Conservation (phyloP, 192 early-diverging fungal species). For the Pilaira anomala region DNA sequence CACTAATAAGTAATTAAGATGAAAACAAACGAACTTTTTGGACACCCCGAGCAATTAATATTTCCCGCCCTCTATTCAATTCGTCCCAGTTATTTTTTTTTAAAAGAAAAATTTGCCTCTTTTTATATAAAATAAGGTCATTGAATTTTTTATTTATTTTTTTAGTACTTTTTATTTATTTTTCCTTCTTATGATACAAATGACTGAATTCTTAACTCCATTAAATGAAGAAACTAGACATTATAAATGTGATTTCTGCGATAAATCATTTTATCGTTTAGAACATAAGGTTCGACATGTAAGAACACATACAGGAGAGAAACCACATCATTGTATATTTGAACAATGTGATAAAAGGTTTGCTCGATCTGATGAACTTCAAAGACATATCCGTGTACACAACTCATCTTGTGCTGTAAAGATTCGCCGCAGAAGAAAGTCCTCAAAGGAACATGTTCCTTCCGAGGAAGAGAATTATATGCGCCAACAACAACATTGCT, state of each 20-base stretch:
- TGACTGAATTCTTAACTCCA: not conserved
- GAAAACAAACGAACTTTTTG: too few species aligned
- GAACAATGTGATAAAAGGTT: not conserved
- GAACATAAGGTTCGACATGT: constrained; percentile 8
- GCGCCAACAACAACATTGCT: constrained; percentile 1
- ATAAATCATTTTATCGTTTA: constrained; percentile 9
- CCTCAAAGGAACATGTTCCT: not conserved
- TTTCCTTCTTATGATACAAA: not conserved
- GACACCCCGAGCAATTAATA: too few species aligned
- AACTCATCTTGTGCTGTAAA: not conserved
- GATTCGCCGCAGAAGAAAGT: constrained; percentile 1
- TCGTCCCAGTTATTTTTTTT: too few species aligned
- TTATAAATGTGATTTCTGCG: constrained; percentile 14
- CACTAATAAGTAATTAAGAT: too few species aligned
- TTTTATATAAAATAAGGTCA: too few species aligned
- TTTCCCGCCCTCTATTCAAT: too few species aligned
- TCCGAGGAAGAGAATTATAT: constrained; percentile 7
- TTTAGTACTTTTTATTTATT: not conserved
- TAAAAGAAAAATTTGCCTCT: too few species aligned
- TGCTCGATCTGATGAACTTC: constrained; percentile 11
- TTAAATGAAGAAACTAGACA: not conserved
- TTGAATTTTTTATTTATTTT: not conserved
- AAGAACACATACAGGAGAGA: constrained; percentile 7
- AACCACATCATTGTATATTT: constrained; percentile 8
- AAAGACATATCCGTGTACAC: constrained; percentile 6